These are phyloP conservation scores for Cladosporium sp. DNA, from an alignment of 2,329 filamentous ascomycete genomes.

Conservation along the genomic window DNA sequence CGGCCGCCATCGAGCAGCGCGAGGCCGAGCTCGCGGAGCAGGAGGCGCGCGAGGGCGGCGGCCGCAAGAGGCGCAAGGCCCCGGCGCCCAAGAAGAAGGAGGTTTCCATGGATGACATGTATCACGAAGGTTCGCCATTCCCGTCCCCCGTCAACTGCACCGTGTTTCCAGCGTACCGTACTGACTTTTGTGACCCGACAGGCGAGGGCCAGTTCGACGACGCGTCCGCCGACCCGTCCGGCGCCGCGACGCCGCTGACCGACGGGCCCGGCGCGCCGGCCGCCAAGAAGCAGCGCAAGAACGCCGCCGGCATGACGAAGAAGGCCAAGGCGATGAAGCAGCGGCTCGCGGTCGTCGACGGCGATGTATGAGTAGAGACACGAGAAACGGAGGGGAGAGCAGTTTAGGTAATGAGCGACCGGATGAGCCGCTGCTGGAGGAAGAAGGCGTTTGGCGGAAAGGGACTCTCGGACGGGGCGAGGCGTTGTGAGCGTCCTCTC, in stretches of 20 bases:
- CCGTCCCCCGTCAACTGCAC: not conserved
- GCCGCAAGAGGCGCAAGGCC: conserved; percentile 44
- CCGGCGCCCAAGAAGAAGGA: conserved; percentile 53
- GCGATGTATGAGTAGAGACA: conserved; percentile 24
- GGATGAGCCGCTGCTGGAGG: too few relatives aligned
- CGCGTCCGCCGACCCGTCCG: conserved; percentile 76
- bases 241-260: conserved; percentile 70
- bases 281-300: conserved; percentile 52
- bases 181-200: conserved; percentile 42
- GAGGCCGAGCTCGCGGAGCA: conserved; percentile 75
- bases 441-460: too few relatives aligned
- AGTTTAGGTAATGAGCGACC: not conserved
- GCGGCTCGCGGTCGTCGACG: conserved; percentile 44
- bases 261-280: conserved; percentile 29
- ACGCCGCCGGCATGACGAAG: conserved; percentile 36
- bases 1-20: conserved; percentile 84
- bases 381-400: not conserved
- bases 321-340: conserved; percentile 48
- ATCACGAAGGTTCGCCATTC: conserved; percentile 79
- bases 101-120: conserved; percentile 85
- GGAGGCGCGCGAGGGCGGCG: conserved; percentile 43
- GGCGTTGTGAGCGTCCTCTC: too few relatives aligned
- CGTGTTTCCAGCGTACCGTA: conserved; percentile 5
- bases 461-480: too few relatives aligned
- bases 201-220: conserved; percentile 97